Percentiles rank a stretch among this genome's conserved stretches.
Conservation (phyloP, 2,329 filamentous ascomycete species). For the Beauveria australis region DNA sequence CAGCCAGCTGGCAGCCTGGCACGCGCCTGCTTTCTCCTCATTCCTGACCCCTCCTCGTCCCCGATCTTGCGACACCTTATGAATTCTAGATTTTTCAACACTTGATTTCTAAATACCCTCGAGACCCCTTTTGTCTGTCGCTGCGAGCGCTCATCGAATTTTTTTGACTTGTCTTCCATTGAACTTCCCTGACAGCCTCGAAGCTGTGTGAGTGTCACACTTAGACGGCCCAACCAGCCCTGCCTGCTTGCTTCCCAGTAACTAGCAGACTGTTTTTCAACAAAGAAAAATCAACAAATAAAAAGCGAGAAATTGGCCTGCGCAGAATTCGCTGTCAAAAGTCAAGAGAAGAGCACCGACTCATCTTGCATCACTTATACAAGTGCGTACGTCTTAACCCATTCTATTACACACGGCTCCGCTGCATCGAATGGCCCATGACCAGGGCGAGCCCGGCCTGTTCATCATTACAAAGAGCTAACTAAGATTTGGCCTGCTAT, state of each 20-base stretch:
- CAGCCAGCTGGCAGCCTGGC: neutral
- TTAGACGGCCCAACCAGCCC: neutral
- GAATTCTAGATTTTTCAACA: neutral
- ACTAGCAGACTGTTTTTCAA: neutral
- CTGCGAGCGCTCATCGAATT: neutral
- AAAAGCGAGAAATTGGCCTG: neutral
- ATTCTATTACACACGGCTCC: neutral
- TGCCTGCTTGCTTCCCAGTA: neutral
- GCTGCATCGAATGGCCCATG: neutral
- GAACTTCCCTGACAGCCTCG: neutral
- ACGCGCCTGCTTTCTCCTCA: slow-evolving; percentile 10
- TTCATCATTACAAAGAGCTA: neutral
- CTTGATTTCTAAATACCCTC: neutral
- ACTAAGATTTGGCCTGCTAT: neutral
- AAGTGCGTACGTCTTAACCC: neutral
- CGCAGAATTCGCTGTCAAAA: neutral
- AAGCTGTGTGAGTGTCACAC: neutral
- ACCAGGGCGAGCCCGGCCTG: neutral
- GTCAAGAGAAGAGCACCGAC: neutral
- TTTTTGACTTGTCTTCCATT: neutral
- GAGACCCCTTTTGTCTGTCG: neutral
- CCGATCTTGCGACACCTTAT: neutral
- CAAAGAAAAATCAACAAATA: neutral
- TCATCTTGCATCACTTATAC: neutral
- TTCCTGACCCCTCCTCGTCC: neutral